Percentiles rank a stretch among this genome's conserved stretches.
Evolutionary conservation across 2,329 filamentous ascomycete species (phyloP).

Genomic region (Stenocarpella maydis): DNA sequence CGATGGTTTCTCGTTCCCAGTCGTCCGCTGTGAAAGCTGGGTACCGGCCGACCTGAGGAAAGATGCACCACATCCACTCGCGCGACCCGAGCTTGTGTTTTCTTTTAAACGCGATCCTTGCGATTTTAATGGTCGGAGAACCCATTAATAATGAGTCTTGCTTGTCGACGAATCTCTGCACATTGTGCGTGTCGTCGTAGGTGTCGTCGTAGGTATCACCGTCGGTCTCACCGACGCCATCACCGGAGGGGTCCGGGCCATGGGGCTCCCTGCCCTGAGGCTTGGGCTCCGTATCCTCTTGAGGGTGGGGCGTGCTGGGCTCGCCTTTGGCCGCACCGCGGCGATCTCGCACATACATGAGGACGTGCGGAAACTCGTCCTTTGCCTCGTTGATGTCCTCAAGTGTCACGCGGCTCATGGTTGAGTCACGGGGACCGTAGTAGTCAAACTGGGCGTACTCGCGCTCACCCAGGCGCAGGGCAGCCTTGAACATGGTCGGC

Average conservation of each 20-base stretch:
- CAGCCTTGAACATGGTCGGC: neutral
- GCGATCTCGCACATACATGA: conserved; percentile 6
- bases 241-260: too few relatives aligned
- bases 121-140: too few relatives aligned
- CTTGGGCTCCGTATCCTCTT: neutral
- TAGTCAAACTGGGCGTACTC: neutral
- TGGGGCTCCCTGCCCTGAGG: neutral
- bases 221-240: too few relatives aligned
- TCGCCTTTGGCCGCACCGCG: too few relatives aligned
- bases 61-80: neutral
- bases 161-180: neutral
- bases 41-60: neutral
- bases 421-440: neutral
- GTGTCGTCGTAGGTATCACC: too few relatives aligned
- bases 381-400: neutral
- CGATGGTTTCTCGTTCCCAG: neutral
- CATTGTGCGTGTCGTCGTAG: neutral
- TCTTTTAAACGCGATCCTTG: neutral
- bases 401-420: neutral
- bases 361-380: neutral
- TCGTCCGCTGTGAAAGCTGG: too few relatives aligned
- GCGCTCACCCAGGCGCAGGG: neutral
- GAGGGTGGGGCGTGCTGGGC: too few relatives aligned
- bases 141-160: neutral
- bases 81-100: neutral